Base-by-base conservation (phyloP, 805 yeast species). In the Jamesozyma piceae region DNA sequence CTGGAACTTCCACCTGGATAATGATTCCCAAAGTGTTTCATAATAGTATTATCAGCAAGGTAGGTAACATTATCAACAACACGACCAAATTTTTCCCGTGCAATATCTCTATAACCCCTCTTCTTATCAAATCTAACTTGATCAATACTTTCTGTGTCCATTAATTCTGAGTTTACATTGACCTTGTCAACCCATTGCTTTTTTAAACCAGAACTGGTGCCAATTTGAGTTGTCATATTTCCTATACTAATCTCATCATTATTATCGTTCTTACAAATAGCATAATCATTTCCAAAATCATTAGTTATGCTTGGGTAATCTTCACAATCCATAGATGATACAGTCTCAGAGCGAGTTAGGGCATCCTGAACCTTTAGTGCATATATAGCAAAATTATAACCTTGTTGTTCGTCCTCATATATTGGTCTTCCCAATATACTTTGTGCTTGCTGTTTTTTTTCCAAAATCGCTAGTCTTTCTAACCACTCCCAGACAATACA, bases 401-500 rank as follows among this genome's bases (percentile, higher is more conserved):
- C 51, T 38, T 49, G 50, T 40, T 63, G 61, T 42, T 80, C 87
- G 43, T 82, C 89, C 48, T 81, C 90, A 55, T 76, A 81, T 35
- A 82, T 74, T 15, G 78, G 78, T 46, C 94, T 66, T 1, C 95
- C 95, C 32, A 86, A 58, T 4, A 84, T 74, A 6, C 90, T 85
- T 45, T 78, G 80, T 35, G 77, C 76, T 51, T 83, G 89, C 42
- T 73, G 71, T 14, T 65, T 65, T 48, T 75, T 74, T 62, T 77
- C 78, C 33, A 80, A 59, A 11, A 72, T 66, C 39, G 73, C 72
- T 43, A 80, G 69, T 48, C 82, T 69, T 54, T 82, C 83, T 47
- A 82, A 72, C 90, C 94, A 86, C 60, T 84, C 94, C 92, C 94
- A 83, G 1, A 84, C 84, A 10, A 81, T 71, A 5, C 82, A 82